Conservation (phyloP, 805 yeast genomes). For the Myxozyma geophila region DNA sequence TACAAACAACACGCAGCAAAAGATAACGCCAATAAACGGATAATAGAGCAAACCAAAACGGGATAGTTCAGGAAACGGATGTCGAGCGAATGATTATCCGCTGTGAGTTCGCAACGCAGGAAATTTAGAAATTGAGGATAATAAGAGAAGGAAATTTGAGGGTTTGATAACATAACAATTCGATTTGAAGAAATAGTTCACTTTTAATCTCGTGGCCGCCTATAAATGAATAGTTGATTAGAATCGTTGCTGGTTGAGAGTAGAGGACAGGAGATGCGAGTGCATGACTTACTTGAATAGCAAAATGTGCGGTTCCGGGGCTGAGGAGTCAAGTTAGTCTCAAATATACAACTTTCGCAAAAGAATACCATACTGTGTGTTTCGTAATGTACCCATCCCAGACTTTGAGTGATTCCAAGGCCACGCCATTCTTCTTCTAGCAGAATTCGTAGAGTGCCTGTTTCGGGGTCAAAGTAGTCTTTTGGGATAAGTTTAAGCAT, state of each 20-base stretch:
- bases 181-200: not conserved
- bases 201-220: slow-evolving; percentile 17
- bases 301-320: slow-evolving; percentile 97
- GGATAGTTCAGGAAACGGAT: too few species aligned
- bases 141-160: not conserved
- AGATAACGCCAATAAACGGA: too few species aligned
- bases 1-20: too few species aligned
- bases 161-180: not conserved
- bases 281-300: slow-evolving; percentile 59
- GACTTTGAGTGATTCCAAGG: slow-evolving; percentile 91
- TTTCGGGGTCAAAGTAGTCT: slow-evolving; percentile 90
- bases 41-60: too few species aligned
- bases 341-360: not conserved
- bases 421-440: slow-evolving; percentile 99
- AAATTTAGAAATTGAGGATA: not conserved
- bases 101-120: too few species aligned
- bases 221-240: not conserved
- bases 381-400: slow-evolving; percentile 98
- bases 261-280: not conserved
- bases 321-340: slow-evolving; percentile 40
- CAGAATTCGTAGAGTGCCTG: slow-evolving; percentile 88
- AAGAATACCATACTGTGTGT: slow-evolving; percentile 60
- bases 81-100: too few species aligned
- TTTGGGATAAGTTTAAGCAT: slow-evolving; percentile 93
- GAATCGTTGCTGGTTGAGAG: not conserved